Base-by-base conservation (phyloP, 441 rosid species). In the Corymbia calophylla region DNA sequence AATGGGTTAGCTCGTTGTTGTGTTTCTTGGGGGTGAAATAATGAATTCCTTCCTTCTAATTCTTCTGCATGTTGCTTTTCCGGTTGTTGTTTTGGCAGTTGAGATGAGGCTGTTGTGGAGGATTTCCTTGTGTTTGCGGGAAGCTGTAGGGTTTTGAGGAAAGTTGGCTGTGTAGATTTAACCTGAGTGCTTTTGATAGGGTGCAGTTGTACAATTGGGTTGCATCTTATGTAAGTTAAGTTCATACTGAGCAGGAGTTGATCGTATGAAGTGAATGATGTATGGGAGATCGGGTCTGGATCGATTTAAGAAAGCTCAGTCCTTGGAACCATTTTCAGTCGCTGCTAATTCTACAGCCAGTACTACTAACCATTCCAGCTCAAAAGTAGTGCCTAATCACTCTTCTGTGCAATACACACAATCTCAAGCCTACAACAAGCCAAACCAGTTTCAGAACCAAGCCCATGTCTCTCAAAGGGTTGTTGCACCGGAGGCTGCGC, bases 241-340 rank as follows among this genome's bases (percentile, higher is more conserved):
- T 81, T 82, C 64, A 31, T 89, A 17, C 58, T 62, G 53, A 54
- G 84, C 27, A 58, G 5, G 35, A 62, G 44, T 87, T 73, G n/a
- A 29, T 91, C 9, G 51, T 77, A 77, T 64, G 90, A 49, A 55
- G 81, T 87, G 82, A 90, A 95, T 90, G 91, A 98, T 98, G 99
- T 97, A 95, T 60, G 99, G 99, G 89, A 95, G 98, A 92, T 93
- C 96, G 31, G 98, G 98, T 88, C 98, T 98, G 88, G 99, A 96
- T 77, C 94, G 99, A 87, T 98, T 98, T 89, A 97, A 94, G 92
- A 98, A 96, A 93, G 99, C 99, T 88, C 97, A 98, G 92, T 95
- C 98, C n/a, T 93, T 94, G 87, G 99, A 98, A 89, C 99, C 99
- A 18, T 98, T 98, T 92, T 93, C 98, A 5, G 97, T 98, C 53